Evolutionary conservation across 441 rosid species (phyloP), one percentile per base, ranked within the genome.

Genomic region (Pelargonium myrrhifolium): DNA sequence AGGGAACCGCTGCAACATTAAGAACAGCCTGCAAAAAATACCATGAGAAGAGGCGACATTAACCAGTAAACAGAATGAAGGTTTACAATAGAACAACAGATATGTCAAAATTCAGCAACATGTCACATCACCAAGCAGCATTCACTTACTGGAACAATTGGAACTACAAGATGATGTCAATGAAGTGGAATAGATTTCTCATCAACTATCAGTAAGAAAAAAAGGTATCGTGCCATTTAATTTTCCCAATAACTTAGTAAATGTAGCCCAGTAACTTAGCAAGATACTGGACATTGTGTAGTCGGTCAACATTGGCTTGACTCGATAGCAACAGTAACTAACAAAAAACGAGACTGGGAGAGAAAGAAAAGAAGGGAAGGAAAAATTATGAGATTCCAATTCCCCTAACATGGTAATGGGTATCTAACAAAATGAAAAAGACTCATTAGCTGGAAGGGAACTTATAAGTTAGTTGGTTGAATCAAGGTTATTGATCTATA

Each of bases 1-100:
- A 63, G 98, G 98, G 74, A 93, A 93, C 4, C 91, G 89, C 83
- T 82, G 90, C 85, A 93, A 76, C 98, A 90, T 93, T 71, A 93
- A 59, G 80, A 93, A 90, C 58, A 93, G 87, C 83, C 98, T 90
- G 82, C 77, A 65, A 55, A 26, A 55, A 55, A 7, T 18, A 18
- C 22, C 60, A 55, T 15, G 18, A 11, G 24, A 20, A 55, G 7
- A 55, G 8, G 31, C 3, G 31, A 28, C 31, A 28, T 28, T 28
- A 28, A 28, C 31, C 31, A 28, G 31, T 28, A 28, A 2, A 1
- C 31, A 28, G 31, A 28, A 28, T 28, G 31, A 28, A 28, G 31
- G 31, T 4, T 22, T 12, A 18, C 17, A 53, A 10, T 5, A 7
- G 8, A 53, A 53, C 2, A 18, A 22, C 59, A 53, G 59, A 15